phyloP scores from a whole-genome alignment of 106 monocot genomes.

The Dendrobium catenatum region DNA sequence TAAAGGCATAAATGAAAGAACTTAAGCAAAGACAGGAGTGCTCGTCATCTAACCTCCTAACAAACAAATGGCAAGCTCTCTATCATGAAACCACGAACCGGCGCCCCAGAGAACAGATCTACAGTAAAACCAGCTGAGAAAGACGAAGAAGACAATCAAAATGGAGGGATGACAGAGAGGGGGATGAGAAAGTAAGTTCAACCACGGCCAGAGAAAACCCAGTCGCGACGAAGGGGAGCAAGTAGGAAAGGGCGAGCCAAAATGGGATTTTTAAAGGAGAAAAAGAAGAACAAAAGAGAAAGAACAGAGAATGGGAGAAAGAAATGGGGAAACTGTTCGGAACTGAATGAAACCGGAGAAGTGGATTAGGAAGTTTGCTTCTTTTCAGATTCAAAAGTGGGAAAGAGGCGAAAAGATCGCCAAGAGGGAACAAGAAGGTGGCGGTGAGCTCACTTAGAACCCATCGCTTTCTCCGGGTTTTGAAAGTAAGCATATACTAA shows the following conservation, averaged over 20 bases:
- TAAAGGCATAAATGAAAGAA: not conserved
- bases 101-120: not conserved
- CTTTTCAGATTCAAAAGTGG: no score
- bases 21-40: not conserved
- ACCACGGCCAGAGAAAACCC: not conserved
- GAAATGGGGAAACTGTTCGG: conserved; percentile 1
- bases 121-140: not conserved
- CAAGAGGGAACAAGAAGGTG: not conserved
- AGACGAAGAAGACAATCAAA: not conserved
- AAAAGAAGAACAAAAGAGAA: no score
- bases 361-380: not conserved
- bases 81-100: conserved; percentile 1
- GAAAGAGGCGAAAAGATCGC: no score
- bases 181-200: not conserved
- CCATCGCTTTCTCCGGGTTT: not conserved
- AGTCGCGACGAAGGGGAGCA: no score
- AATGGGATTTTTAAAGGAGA: no score
- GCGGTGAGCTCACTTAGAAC: not conserved
- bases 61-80: not conserved
- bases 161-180: conserved; percentile 8
- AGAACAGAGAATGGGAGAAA: no score
- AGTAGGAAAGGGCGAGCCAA: not conserved
- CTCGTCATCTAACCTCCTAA: conserved; percentile 5
- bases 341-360: not conserved
- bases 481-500: not conserved